Percentiles rank a stretch among this genome's conserved stretches.
Conservation (phyloP, 805 yeast genomes). For the Kodamaea neixiangensis region DNA sequence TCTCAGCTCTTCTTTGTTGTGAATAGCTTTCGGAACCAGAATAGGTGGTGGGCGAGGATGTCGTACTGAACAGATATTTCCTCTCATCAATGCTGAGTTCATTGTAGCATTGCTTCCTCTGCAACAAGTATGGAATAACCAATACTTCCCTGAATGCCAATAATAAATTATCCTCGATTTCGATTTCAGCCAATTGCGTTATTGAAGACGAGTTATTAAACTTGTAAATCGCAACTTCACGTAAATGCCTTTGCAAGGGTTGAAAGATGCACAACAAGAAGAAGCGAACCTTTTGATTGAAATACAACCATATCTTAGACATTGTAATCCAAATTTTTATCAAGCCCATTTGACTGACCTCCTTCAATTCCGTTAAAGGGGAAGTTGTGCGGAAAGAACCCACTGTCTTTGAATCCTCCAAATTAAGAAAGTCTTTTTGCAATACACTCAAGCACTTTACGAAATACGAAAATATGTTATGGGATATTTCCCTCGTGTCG, state of each 20-base stretch:
- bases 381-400: slow-evolving; percentile 3
- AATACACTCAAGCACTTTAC: slow-evolving; percentile 23
- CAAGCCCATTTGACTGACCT: slow-evolving; percentile 1
- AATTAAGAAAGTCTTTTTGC: slow-evolving; percentile 20
- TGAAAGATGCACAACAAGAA: slow-evolving; percentile 26
- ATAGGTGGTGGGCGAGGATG: not conserved
- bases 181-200: slow-evolving; percentile 16
- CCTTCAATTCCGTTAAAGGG: slow-evolving; percentile 5
- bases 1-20: not conserved
- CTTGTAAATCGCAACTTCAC: slow-evolving; percentile 15
- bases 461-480: slow-evolving; percentile 29
- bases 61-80: not conserved
- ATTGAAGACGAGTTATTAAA: slow-evolving; percentile 1
- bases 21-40: not conserved
- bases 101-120: slow-evolving; percentile 14
- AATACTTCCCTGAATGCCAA: slow-evolving; percentile 31
- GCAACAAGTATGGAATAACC: slow-evolving; percentile 25
- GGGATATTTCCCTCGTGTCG: slow-evolving; percentile 29
- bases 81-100: not conserved
- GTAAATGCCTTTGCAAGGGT: slow-evolving; percentile 24
- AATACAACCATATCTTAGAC: slow-evolving; percentile 28
- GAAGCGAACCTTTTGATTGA: slow-evolving; percentile 28
- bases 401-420: slow-evolving; percentile 6
- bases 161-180: slow-evolving; percentile 29
- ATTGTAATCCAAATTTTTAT: slow-evolving; percentile 24